Evolutionary conservation across 257 asterid species (phyloP), one percentile per base, ranked within the genome.

Genomic region (Solanum peruvianum): DNA sequence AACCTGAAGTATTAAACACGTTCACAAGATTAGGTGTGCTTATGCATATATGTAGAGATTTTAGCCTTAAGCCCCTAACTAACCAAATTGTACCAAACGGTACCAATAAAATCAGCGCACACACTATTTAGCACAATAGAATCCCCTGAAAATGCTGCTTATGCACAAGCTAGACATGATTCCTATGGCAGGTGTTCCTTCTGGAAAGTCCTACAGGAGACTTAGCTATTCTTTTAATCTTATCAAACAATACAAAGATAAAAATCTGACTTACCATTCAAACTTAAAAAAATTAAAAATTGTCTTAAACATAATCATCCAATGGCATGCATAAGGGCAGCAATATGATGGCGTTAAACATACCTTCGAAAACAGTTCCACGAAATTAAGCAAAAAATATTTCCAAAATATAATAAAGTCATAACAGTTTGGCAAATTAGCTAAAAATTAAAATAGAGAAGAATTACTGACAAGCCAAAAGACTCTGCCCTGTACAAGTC

Each of bases 401-500:
- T 78, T 45, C 33, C 18, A 27, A 78, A 78, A 45, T 27, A 45
- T 78, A 78, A 78, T 27, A 18, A 78, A 45, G 42, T 44, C 41
- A 25, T 8, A 78, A 11, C 64, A 25, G 15, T 15, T 76, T 77
- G 6, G 39, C 29, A 81, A 41, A 77, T 87, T 16, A 86, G 49
- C 44, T 80, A 80, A 39, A 82, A 84, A 45, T 58, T 7, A 14
- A 85, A 85, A 89, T 81, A 44, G 60, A 31, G 37, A 45, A 47
- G 44, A 33, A 33, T 52, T 23, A 87, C 95, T 91, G 62, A 96
- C 98, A 91, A 89, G 92, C 20, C 89, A 73, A 88, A 93, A 89
- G 71, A 95, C 85, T 90, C 92, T 93, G 91, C 94, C 92, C 20
- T 92, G 90, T 33, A 95, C 15, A 82, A 90, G 95, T 70, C 92